These are phyloP conservation scores for Naematelia encephala DNA, from an alignment of 768 basidiomycete genomes.

Conservation along the genomic window DNA sequence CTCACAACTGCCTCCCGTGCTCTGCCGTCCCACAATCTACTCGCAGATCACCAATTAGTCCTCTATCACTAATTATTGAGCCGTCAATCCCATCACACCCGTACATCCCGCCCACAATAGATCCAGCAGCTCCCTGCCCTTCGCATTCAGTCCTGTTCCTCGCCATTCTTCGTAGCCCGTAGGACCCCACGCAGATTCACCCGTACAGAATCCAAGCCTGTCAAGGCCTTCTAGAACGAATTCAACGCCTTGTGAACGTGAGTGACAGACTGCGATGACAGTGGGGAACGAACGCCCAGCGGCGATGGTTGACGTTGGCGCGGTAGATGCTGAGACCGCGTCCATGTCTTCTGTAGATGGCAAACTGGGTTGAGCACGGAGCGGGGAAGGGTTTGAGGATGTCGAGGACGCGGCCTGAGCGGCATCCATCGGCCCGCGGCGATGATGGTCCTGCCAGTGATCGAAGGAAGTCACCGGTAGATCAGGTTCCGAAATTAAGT, in stretches of 20 bases:
- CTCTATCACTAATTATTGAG: background rate
- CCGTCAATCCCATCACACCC: slow-evolving; percentile 44
- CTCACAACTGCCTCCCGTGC: background rate
- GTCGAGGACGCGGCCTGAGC: slow-evolving; percentile 2
- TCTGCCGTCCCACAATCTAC: background rate
- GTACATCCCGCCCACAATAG: slow-evolving; percentile 49
- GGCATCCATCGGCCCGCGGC: background rate
- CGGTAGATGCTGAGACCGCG: slow-evolving; percentile 5
- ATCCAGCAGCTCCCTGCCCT: slow-evolving; percentile 46
- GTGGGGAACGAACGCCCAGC: slow-evolving; percentile 64
- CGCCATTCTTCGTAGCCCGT: slow-evolving; percentile 53
- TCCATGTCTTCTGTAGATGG: slow-evolving; percentile 12
- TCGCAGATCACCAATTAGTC: background rate
- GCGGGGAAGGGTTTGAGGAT: slow-evolving; percentile 8
- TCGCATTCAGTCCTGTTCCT: slow-evolving; percentile 44
- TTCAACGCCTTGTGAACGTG: slow-evolving; percentile 57
- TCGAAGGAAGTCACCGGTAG: slow-evolving; percentile 5
- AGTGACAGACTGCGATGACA: slow-evolving; percentile 53
- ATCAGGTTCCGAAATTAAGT: slow-evolving; percentile 56
- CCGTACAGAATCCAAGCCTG: slow-evolving; percentile 65
- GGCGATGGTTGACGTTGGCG: slow-evolving; percentile 53
- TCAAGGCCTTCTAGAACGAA: slow-evolving; percentile 76
- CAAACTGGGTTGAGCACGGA: background rate
- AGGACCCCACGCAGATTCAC: slow-evolving; percentile 51
- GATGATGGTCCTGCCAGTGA: slow-evolving; percentile 7